Evolutionary conservation across 352 stramenopile genomes (phyloP).

Genomic region (Phytopythium aichiense): DNA sequence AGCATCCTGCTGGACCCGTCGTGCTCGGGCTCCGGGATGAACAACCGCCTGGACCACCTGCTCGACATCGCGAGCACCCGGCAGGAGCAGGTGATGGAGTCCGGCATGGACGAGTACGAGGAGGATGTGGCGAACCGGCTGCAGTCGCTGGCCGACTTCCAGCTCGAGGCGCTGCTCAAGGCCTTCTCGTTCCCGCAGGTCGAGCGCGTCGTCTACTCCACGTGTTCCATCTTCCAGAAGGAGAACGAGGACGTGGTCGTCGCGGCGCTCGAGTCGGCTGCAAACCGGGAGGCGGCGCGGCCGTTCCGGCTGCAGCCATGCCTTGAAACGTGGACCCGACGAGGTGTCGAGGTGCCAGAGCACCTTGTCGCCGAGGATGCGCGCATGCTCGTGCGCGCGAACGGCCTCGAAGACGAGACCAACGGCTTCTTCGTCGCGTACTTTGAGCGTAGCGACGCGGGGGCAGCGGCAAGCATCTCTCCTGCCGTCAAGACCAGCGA

Average conservation of each 20-base stretch:
- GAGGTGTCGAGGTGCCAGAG: constrained; percentile 54
- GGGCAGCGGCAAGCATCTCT: not conserved
- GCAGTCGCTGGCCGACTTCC: constrained; percentile 93
- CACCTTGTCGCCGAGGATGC: constrained; percentile 53
- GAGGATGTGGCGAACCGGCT: constrained; percentile 73
- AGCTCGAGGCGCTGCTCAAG: constrained; percentile 91
- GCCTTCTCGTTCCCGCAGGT: constrained; percentile 94
- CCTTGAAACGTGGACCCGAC: constrained; percentile 68
- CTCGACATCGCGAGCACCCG: constrained; percentile 80
- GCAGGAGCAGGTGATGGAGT: constrained; percentile 34
- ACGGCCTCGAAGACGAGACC: constrained; percentile 91
- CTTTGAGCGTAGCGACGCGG: constrained; percentile 75
- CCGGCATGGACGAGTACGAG: constrained; percentile 35
- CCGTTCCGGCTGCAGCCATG: constrained; percentile 67
- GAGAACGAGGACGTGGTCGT: constrained; percentile 96
- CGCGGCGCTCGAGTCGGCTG: constrained; percentile 69
- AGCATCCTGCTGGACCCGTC: constrained; percentile 95
- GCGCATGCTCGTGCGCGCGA: constrained; percentile 86
- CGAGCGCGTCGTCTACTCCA: constrained; percentile 95
- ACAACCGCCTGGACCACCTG: constrained; percentile 90
- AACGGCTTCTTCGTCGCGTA: constrained; percentile 98
- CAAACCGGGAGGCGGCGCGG: constrained; percentile 35
- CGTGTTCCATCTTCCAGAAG: constrained; percentile 94
- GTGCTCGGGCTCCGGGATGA: constrained; percentile 96
- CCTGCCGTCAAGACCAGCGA: not conserved